Conservation (phyloP, 2,329 filamentous ascomycete genomes). For the Pestalotiopsis sp. region DNA sequence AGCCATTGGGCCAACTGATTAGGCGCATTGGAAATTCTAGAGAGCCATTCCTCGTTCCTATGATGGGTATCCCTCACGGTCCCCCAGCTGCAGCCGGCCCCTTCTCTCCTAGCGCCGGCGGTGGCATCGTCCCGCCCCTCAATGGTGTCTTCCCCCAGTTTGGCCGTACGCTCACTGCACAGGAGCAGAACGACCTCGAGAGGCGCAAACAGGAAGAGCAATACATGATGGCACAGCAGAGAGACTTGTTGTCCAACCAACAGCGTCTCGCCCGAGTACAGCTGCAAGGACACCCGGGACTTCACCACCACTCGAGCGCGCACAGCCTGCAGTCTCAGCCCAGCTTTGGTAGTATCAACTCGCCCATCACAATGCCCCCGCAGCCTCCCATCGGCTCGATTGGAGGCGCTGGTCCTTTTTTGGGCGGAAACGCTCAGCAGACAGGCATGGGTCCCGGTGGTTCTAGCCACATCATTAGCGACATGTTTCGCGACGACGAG, state of each 20-base stretch:
- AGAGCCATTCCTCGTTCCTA: conserved; percentile 95
- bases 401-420: conserved; percentile 68
- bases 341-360: conserved; percentile 92
- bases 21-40: conserved; percentile 95
- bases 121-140: conserved; percentile 81
- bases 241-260: conserved; percentile 88
- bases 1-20: conserved; percentile 92
- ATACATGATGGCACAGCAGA: conserved; percentile 93
- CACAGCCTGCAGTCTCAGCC: conserved; percentile 97
- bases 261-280: conserved; percentile 77
- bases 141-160: conserved; percentile 95
- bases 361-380: conserved; percentile 68
- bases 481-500: conserved; percentile 72
- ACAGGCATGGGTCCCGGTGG: conserved; percentile 42
- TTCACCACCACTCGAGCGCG: conserved; percentile 93
- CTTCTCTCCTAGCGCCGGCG: conserved; percentile 52
- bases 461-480: conserved; percentile 33
- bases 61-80: conserved; percentile 93
- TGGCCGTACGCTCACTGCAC: conserved; percentile 91
- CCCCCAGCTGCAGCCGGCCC: conserved; percentile 59
- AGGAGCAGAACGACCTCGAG: conserved; percentile 97
- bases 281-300: conserved; percentile 56
- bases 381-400: conserved; percentile 61
- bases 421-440: conserved; percentile 59
- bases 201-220: conserved; percentile 97